These are phyloP conservation scores for Mortierella sp. DNA, from an alignment of 371 early-diverging fungal species.

Conservation along the genomic window DNA sequence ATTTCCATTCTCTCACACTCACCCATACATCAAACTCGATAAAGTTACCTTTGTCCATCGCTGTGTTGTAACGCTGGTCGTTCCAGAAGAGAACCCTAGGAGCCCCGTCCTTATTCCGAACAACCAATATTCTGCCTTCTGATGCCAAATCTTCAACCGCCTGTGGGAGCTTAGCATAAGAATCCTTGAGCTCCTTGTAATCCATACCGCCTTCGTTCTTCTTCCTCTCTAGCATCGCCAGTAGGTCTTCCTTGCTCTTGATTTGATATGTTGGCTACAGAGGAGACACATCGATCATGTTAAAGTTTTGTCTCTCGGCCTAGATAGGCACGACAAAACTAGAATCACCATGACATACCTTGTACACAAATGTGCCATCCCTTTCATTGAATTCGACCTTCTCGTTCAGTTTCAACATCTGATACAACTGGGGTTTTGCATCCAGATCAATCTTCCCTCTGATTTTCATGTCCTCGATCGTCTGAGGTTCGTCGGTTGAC, in stretches of 20 bases:
- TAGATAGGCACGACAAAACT: too few relatives aligned
- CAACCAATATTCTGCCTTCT: conserved; percentile 75
- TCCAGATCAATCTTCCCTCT: conserved; percentile 70
- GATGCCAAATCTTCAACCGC: conserved; percentile 78
- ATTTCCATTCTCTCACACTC: too few relatives aligned
- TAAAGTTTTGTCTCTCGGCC: too few relatives aligned
- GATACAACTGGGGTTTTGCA: conserved; percentile 65
- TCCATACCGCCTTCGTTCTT: conserved; percentile 79
- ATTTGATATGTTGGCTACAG: conserved; percentile 86
- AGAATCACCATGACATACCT: too few relatives aligned
- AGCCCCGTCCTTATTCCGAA: conserved; percentile 79
- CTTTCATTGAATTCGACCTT: conserved; percentile 72
- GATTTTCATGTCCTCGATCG: conserved; percentile 69
- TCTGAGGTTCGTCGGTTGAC: conserved; percentile 71
- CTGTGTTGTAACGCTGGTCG: conserved; percentile 69
- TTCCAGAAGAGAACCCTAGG: conserved; percentile 82
- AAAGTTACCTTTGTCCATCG: conserved; percentile 74
- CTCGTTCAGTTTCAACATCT: conserved; percentile 68
- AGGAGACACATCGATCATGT: too few relatives aligned
- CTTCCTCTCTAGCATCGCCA: conserved; percentile 68
- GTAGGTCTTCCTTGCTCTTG: conserved; percentile 77
- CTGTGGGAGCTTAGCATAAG: conserved; percentile 75
- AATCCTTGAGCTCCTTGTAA: conserved; percentile 82
- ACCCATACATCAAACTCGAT: too few relatives aligned
- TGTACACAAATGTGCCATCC: conserved; percentile 74